Evolutionary conservation across 441 rosid genomes (phyloP), one percentile per base, ranked within the genome.

Genomic region (Dalechampia spathulata): DNA sequence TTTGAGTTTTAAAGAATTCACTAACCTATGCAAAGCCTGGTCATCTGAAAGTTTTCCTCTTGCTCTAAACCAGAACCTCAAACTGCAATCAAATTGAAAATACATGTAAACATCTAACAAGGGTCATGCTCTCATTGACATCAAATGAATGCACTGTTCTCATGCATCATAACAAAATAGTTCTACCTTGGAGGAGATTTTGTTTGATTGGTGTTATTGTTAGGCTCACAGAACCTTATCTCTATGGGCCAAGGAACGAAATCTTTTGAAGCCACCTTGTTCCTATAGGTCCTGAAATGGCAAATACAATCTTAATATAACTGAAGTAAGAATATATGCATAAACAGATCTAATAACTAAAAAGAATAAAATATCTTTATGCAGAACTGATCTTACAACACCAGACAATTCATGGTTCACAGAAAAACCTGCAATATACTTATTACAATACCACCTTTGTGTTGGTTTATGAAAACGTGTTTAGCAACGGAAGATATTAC

Each of bases 171-270:
- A 53, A 27, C 48, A 61, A 58, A 57, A 23, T 36, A 54, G 58
- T 28, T 72, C 44, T 52, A 93, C 99, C 95, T 82, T 40, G 97
- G 91, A 58, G 92, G 87, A 64, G 89, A 68, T 75, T 79, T 86
- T 55, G 95, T 82, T 80, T 81, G 96, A 69, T 75, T 85, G 45
- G 96, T 85, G 32, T 62, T 61, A 57, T 62, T 74, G 71, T 67
- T 79, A 26, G 97, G 93, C 47, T 79, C 93, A 68, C 99, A 93
- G 71, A 90, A 87, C 67, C 93, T 76, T 72, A 93, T 77, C 67
- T 93, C 99, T 77, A 93, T 83, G 27, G 99, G 99, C 97, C 96
- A 93, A 42, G 97, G 97, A 46, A 81, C 69, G 69, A 80, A 83
- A 41, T 76, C 62, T 62, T 59, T 55, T 38, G 86, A 54, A 28